Base-by-base conservation (phyloP, 345 rosid genomes). In the Dimocarpus longan region DNA sequence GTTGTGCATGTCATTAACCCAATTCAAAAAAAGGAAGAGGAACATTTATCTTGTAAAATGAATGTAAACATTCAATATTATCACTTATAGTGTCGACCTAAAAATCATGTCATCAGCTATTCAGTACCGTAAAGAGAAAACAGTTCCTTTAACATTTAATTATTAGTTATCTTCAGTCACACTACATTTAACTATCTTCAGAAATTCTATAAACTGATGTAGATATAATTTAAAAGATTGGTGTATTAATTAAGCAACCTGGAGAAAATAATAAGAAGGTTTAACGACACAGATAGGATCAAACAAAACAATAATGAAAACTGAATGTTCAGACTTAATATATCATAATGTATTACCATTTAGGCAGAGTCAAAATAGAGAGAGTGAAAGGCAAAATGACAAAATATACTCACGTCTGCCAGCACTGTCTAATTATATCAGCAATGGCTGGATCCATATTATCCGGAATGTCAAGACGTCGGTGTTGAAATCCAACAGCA, bases 401-500 rank as follows among this genome's bases (percentile, higher is more conserved):
- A 75, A 74, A 57, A 18, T 80, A 68, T 80, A 86, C 97, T 93
- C 84, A 95, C 97, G 96, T 93, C 80, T 93, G 92, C 99, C 98
- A 95, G 85, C 98, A 93, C 72, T 86, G 76, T 81, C 82, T 80
- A 74, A 95, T 95, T 81, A 95, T 89, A 67, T 95, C 95, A 0
- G 97, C 93, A 68, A 95, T 70, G 10, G 81, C 77, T 39, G 95
- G 92, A 79, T 95, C 96, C 70, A 92, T 78, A 81, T 72, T 72
- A 54, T 88, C 86, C 1, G 99, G 98, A 78, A 95, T 93, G 63
- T 92, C 96, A 0, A 95, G 95, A 37, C 95, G 88, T 6, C 99
- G 93, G 80, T 95, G 99, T 81, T 95, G 99, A 83, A 92, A 95
- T 59, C 98, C 99, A 60, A 95, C 99, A 0, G 99, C 99, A 24